Conservation (phyloP, 176 grass and related monocot genomes). For the Musa schizocarpa region DNA sequence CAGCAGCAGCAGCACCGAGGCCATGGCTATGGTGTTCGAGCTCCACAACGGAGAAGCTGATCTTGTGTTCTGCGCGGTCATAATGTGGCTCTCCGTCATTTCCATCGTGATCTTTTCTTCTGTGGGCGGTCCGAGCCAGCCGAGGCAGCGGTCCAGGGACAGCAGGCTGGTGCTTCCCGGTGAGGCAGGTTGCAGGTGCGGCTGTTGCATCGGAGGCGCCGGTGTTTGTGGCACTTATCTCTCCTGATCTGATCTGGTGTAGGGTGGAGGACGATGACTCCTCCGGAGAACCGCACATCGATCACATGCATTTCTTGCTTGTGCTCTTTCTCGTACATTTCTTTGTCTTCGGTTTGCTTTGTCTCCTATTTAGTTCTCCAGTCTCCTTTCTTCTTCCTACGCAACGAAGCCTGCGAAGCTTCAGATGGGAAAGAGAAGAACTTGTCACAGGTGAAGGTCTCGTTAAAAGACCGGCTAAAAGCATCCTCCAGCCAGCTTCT, state of each 20-base stretch:
- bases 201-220: constrained; percentile 25
- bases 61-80: constrained; percentile 39
- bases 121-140: neutral
- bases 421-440: too few species aligned
- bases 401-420: too few species aligned
- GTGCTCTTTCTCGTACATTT: neutral
- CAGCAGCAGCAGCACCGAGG: neutral
- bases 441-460: too few species aligned
- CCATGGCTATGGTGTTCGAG: neutral
- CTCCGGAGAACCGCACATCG: too few species aligned
- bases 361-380: too few species aligned
- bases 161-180: constrained; percentile 34
- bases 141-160: neutral
- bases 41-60: constrained; percentile 17
- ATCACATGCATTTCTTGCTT: too few species aligned
- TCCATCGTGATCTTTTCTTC: constrained; percentile 48
- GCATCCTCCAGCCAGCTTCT: too few species aligned
- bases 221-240: constrained; percentile 55
- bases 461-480: too few species aligned
- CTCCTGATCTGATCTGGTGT: constrained; percentile 8
- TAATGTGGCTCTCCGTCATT: constrained; percentile 37
- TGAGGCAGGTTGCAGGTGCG: constrained; percentile 38
- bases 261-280: too few species aligned
- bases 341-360: too few species aligned
- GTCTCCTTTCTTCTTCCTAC: too few species aligned